Evolutionary conservation across 768 basidiomycete species (phyloP).

Genomic region (Sarcodon aspratus): DNA sequence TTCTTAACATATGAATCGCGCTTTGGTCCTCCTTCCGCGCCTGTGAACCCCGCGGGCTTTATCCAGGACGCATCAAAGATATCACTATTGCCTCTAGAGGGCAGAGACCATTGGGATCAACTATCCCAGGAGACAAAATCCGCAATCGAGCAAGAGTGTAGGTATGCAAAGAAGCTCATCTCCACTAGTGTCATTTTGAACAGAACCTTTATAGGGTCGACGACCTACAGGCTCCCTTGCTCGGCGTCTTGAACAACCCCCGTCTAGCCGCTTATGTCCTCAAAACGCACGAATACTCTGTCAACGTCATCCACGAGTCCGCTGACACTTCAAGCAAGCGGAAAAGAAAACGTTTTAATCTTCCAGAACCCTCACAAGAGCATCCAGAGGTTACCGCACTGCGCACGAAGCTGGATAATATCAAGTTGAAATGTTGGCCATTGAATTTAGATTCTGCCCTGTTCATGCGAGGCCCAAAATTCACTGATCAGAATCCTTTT

Average conservation of each 20-base stretch:
- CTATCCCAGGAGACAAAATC: conserved; percentile 6
- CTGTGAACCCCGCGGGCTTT: conserved; percentile 17
- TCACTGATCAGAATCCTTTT: conserved; percentile 56
- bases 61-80: conserved; percentile 7
- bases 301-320: conserved; percentile 24
- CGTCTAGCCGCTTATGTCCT: conserved; percentile 43
- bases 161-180: conserved; percentile 12
- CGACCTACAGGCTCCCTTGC: conserved; percentile 34
- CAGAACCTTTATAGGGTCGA: conserved; percentile 29
- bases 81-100: conserved; percentile 1
- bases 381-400: conserved; percentile 35
- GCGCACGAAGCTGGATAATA: conserved; percentile 36
- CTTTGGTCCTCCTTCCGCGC: conserved; percentile 16
- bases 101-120: conserved; percentile 3
- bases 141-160: conserved; percentile 21
- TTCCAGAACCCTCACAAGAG: conserved; percentile 27
- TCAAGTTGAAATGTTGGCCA: conserved; percentile 52
- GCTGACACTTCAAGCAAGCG: conserved; percentile 23
- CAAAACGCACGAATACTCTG: conserved; percentile 37
- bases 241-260: conserved; percentile 42
- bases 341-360: conserved; percentile 23
- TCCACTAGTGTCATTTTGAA: not conserved
- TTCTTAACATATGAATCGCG: conserved; percentile 5
- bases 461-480: conserved; percentile 54
- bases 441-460: conserved; percentile 43